Percentiles rank a stretch among this genome's conserved stretches.
Conservation (phyloP, 83 land plant genomes). For the Larix sibirica region DNA sequence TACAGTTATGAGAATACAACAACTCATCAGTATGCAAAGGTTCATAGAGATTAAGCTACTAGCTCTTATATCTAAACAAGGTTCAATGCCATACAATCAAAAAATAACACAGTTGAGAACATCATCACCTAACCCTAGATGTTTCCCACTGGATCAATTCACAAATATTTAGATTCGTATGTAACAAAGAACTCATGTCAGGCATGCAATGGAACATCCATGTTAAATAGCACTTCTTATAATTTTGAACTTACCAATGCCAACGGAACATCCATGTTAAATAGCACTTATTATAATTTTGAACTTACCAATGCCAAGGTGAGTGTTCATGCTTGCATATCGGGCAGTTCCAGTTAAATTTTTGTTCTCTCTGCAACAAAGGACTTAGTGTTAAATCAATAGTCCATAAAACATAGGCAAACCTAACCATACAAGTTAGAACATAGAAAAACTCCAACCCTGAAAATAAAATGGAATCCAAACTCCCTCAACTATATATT, state of each 20-base stretch:
- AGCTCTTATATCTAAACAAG: not conserved
- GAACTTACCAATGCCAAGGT: constrained; percentile 61
- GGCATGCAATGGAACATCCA: not conserved
- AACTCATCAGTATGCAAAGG: not conserved
- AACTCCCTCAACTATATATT: not conserved
- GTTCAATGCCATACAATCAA: not conserved
- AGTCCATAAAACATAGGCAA: not conserved
- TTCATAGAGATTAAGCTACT: not conserved
- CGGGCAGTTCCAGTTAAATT: constrained; percentile 68
- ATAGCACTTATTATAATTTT: not conserved
- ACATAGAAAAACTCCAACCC: not conserved
- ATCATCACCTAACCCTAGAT: not conserved
- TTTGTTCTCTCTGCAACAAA: constrained; percentile 53
- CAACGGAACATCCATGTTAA: not conserved
- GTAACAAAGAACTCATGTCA: not conserved
- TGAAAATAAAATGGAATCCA: not conserved
- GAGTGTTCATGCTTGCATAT: constrained; percentile 69
- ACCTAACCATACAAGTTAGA: not conserved
- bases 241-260: not conserved
- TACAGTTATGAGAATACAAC: not conserved
- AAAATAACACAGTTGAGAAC: not conserved
- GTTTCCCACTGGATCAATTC: not conserved
- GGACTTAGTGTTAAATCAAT: not conserved
- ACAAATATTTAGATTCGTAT: too few relatives aligned
- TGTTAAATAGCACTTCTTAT: too few relatives aligned